These are phyloP conservation scores for Xerocomellus intermedius DNA, from an alignment of 768 basidiomycete genomes.

Conservation along the genomic window DNA sequence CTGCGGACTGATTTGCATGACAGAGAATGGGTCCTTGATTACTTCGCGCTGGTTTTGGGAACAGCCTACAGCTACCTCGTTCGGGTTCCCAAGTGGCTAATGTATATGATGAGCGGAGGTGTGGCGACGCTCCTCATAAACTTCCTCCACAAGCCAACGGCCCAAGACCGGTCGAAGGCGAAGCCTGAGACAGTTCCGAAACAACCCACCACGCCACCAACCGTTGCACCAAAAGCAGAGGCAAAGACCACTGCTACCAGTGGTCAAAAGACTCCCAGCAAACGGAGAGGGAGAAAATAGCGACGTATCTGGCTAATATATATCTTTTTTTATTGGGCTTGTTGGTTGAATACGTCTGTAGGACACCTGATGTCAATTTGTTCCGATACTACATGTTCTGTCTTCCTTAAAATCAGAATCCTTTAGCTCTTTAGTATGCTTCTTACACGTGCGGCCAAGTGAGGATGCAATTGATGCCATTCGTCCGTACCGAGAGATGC, in stretches of 20 bases:
- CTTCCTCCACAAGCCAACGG: constrained; percentile 49
- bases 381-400: not conserved
- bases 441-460: too few relatives aligned
- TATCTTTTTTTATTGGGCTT: not conserved
- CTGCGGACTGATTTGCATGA: constrained; percentile 7
- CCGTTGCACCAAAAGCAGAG: constrained; percentile 2
- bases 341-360: not conserved
- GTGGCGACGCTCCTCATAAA: constrained; percentile 67
- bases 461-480: too few relatives aligned
- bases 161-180: constrained; percentile 2
- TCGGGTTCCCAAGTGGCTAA: constrained; percentile 67
- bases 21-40: constrained; percentile 70
- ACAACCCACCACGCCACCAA: not conserved
- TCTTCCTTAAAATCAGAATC: too few relatives aligned
- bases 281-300: constrained; percentile 31
- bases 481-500: too few relatives aligned
- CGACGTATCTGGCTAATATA: not conserved
- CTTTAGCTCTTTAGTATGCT: too few relatives aligned
- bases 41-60: constrained; percentile 48
- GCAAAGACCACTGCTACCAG: constrained; percentile 15
- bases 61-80: constrained; percentile 51
- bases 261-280: constrained; percentile 22
- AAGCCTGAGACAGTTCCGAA: constrained; percentile 3
- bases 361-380: not conserved
- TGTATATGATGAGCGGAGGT: constrained; percentile 64